Percentiles rank a stretch among this genome's conserved stretches.
Evolutionary conservation across 2,329 filamentous ascomycete genomes (phyloP).

Genomic region (Bisporella sp.): DNA sequence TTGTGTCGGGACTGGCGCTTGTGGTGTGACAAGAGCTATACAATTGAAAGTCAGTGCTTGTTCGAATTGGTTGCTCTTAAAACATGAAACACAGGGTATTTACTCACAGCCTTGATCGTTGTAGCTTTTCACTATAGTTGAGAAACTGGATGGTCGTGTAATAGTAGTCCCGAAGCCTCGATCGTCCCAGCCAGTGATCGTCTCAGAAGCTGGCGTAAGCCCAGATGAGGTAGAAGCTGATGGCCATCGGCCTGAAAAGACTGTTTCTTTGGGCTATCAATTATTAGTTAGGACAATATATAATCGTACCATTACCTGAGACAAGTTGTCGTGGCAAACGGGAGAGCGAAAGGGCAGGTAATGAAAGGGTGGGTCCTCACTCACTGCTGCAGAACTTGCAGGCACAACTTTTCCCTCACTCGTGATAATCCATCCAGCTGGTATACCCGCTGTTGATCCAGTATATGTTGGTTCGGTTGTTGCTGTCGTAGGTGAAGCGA

Average conservation of each 20-base stretch:
- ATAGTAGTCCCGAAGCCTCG: conserved; percentile 42
- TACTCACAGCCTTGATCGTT: conserved; percentile 33
- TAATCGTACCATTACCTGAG: conserved; percentile 37
- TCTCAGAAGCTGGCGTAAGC: conserved; percentile 18
- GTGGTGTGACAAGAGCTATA: neutral
- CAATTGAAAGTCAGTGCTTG: too few species aligned
- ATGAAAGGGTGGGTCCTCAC: conserved; percentile 39
- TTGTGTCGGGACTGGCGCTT: too few species aligned
- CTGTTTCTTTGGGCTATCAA: too few species aligned
- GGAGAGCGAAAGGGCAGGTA: conserved; percentile 22
- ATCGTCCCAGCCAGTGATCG: conserved; percentile 39
- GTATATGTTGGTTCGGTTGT: conserved; percentile 35
- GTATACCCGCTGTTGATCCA: conserved; percentile 46
- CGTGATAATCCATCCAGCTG: conserved; percentile 75
- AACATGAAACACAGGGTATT: too few species aligned
- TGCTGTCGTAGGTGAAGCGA: conserved; percentile 44
- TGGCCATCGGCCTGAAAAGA: conserved; percentile 16
- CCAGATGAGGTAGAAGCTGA: conserved; percentile 41
- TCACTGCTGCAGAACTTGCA: conserved; percentile 58
- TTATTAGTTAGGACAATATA: too few species aligned
- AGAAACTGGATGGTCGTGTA: conserved; percentile 30
- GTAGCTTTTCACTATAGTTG: conserved; percentile 33
- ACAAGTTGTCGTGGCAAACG: conserved; percentile 9
- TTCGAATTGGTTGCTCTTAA: too few species aligned
- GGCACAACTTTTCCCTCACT: conserved; percentile 73